Percentiles rank a stretch among this genome's conserved stretches.
Evolutionary conservation across 257 asterid genomes (phyloP).

Genomic region (Misopates orontium): DNA sequence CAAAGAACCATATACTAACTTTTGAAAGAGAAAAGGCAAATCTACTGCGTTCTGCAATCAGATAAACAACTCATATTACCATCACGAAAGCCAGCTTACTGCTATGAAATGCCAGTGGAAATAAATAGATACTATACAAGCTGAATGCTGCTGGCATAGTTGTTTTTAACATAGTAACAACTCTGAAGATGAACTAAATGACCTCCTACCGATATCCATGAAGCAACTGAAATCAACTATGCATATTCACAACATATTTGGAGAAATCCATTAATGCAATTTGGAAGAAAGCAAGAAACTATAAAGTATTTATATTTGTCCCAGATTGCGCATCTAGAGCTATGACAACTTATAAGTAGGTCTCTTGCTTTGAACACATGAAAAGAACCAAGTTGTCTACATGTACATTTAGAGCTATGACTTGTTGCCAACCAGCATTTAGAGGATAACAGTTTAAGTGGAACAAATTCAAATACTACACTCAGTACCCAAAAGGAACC

Average conservation of each 20-base stretch:
- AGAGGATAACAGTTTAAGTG: too few relatives aligned
- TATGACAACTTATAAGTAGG: too few relatives aligned
- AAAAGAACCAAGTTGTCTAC: too few relatives aligned
- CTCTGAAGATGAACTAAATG: constrained; percentile 11
- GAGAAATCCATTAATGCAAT: neutral
- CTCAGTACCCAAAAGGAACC: too few relatives aligned
- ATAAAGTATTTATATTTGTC: too few relatives aligned
- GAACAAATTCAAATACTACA: too few relatives aligned
- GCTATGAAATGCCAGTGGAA: neutral
- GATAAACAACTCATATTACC: constrained; percentile 10
- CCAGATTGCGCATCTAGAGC: too few relatives aligned
- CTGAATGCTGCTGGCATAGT: neutral
- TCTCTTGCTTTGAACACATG: too few relatives aligned
- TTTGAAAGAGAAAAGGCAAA: neutral
- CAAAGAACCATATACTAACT: neutral
- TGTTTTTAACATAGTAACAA: constrained; percentile 7
- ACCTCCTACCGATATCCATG: neutral
- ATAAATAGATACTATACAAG: neutral
- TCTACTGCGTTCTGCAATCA: constrained; percentile 3
- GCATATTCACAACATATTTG: neutral
- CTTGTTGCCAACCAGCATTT: too few relatives aligned
- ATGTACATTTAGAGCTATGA: too few relatives aligned
- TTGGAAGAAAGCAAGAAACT: too few relatives aligned
- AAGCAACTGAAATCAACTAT: neutral
- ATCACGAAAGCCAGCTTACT: neutral